Percentiles rank a stretch among this genome's conserved stretches.
phyloP scores from a whole-genome alignment of 352 stramenopile genomes.

The Pythium grandisporangium region DNA sequence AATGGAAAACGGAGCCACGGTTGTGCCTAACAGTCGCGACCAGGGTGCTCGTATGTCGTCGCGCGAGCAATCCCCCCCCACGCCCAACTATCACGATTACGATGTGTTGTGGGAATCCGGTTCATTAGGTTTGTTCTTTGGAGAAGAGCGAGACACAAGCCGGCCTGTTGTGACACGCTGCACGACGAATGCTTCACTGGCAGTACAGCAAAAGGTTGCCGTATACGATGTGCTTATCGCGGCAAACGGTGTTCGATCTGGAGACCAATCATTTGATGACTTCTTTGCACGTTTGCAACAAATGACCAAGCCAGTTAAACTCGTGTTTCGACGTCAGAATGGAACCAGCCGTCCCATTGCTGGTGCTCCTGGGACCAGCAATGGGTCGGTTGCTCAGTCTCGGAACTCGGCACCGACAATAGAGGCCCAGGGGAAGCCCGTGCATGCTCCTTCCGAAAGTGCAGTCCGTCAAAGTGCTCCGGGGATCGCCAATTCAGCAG shows the following conservation, averaged over 20 bases:
- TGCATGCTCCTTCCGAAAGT: too few relatives aligned
- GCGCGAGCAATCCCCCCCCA: too few relatives aligned
- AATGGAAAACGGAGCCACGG: too few relatives aligned
- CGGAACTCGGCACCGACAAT: too few relatives aligned
- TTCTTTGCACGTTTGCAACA: constrained; percentile 79
- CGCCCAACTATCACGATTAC: constrained; percentile 43
- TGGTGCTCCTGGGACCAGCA: too few relatives aligned
- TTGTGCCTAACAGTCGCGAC: not conserved
- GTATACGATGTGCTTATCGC: constrained; percentile 75
- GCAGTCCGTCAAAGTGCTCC: too few relatives aligned
- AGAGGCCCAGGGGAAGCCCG: too few relatives aligned
- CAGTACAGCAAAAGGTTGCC: constrained; percentile 59
- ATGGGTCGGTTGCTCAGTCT: too few relatives aligned
- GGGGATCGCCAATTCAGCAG: too few relatives aligned
- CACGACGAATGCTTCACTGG: constrained; percentile 49
- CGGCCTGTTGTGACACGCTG: constrained; percentile 74
- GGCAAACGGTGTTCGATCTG: constrained; percentile 60
- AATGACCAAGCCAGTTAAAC: constrained; percentile 76
- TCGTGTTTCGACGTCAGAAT: constrained; percentile 49
- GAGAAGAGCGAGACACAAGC: constrained; percentile 54
- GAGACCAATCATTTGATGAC: constrained; percentile 65
- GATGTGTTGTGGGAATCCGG: constrained; percentile 79
- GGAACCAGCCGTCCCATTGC: not conserved
- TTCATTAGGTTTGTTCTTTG: constrained; percentile 78
- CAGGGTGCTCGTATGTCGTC: too few relatives aligned